Conservation (phyloP, 2,329 filamentous ascomycete species). For the Zelopaecilomyces penicillatus region DNA sequence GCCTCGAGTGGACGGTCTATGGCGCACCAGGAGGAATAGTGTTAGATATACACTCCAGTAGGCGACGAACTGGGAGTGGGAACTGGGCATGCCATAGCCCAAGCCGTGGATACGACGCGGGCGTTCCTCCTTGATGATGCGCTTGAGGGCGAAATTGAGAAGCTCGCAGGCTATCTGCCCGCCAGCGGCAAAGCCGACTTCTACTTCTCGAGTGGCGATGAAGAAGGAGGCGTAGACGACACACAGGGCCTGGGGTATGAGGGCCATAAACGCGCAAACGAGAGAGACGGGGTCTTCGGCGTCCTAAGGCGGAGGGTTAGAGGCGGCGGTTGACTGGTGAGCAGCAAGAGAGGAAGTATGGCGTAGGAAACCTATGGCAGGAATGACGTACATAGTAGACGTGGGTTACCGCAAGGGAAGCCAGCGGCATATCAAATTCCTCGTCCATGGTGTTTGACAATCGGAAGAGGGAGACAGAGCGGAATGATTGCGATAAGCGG, state of each 20-base stretch:
- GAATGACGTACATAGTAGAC: constrained; percentile 75
- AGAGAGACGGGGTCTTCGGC: constrained; percentile 78
- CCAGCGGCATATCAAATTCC: constrained; percentile 48
- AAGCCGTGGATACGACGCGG: constrained; percentile 79
- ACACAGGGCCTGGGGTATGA: constrained; percentile 85
- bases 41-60: constrained; percentile 82
- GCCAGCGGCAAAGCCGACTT: constrained; percentile 80
- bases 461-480: no score
- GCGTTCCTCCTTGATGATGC: constrained; percentile 84
- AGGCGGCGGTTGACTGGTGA: background rate
- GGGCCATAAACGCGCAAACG: constrained; percentile 85
- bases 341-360: background rate
- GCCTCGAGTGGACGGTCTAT: constrained; percentile 44
- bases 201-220: constrained; percentile 83
- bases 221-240: constrained; percentile 84
- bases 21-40: constrained; percentile 77
- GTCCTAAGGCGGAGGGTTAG: constrained; percentile 49
- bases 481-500: background rate
- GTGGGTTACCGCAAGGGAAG: constrained; percentile 88
- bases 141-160: constrained; percentile 82
- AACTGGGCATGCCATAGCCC: constrained; percentile 94
- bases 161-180: constrained; percentile 90
- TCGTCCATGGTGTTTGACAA: constrained; percentile 15
- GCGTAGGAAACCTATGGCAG: background rate
- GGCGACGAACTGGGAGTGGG: constrained; percentile 88